Evolutionary conservation across 2,329 filamentous ascomycete species (phyloP), one percentile per base, ranked within the genome.

Genomic region (Aspergillus ibericus): DNA sequence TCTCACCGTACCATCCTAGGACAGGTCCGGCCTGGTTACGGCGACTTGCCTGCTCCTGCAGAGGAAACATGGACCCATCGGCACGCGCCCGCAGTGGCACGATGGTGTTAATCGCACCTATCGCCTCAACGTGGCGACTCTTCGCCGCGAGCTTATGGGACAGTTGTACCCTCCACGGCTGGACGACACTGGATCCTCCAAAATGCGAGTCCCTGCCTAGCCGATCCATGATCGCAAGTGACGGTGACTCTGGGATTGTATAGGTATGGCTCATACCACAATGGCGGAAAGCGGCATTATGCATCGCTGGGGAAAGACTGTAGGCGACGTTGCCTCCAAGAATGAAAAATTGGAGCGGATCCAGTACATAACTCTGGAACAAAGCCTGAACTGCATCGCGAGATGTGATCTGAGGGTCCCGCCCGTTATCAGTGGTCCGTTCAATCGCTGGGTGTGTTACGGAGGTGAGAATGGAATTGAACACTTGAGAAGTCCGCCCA

Each of bases 61-160:
- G 65, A 3, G 74, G 66, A 47, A 71, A 73, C 57, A 77, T 70
- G 1, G 66, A 70, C 13, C 74, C 75, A 42, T 76, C 70, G 4
- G 73, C 62, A 5, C 70, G 61, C 0, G 70, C 72, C 22, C 76
- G 75, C n/a, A 79, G 63, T 13, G 77, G 77, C 68, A 79, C 75
- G 15, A 79, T 72, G 0, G 77, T 79, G 59, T 79, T 79, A 58
- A 79, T 73, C 1, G 77, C 77, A 2, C 77, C 77, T n/a, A 79
- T 78, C 4, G 76, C 76, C 57, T 77, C 75, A n/a, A 75, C 76
- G 55, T 79, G 75, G 15, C 70, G 71, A 51, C 75, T 78, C 58
- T 76, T 75, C 6, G 74, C 70, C 10, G 70, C 67, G 2, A 78
- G 64, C 42, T 74, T 72, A 27, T 73, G 69, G 18, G 74, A 72